Base-by-base conservation (phyloP, 768 basidiomycete genomes). In the Cyathus striatus region DNA sequence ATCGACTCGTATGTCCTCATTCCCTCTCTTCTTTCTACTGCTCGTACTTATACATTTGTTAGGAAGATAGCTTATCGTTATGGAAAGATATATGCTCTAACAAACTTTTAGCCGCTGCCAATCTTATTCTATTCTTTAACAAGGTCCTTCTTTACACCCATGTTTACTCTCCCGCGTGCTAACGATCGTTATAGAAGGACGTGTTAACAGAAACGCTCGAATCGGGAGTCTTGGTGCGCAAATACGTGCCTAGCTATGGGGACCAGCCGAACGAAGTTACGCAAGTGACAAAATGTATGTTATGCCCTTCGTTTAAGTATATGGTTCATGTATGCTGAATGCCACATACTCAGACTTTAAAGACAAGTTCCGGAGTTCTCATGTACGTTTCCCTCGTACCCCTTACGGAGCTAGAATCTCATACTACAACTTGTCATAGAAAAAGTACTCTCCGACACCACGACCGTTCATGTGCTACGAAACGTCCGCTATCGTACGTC, bases 91-190 rank as follows among this genome's bases (percentile, higher is more conserved):
- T 89, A 14, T 89, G 87, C 56, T 50, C 67, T 5, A 87, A 79
- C 41, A 69, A 69, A 49, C 68, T 89, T 2, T 69, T 89, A 1
- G 64, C 72, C 9, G 66, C 73, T 38, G 73, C 81, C 14, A 78
- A 76, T 46, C 65, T 89, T n/a, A 79, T 88, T 23, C 61, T 89
- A 10, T 89, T 90, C 62, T 67, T 88, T 45, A 90, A 90, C 56
- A 89, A 89, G 66, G 79, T 75, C 46, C 21, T 59, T 50, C 20
- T 5, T 0, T 7, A 37, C 23, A 4, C 27, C n/a, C n/a, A n/a
- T 21, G 12, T 37, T 45, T n/a, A 25, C 23, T 30, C 16, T 30
- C 2, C 27, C 37, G 13, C 45, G 20, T n/a, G n/a, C n/a, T n/a
- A n/a, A n/a, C n/a, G n/a, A n/a, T n/a, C n/a, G n/a, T 21, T 38